Evolutionary conservation across 2,329 filamentous ascomycete species (phyloP).

Genomic region (Sporothrix inflata): DNA sequence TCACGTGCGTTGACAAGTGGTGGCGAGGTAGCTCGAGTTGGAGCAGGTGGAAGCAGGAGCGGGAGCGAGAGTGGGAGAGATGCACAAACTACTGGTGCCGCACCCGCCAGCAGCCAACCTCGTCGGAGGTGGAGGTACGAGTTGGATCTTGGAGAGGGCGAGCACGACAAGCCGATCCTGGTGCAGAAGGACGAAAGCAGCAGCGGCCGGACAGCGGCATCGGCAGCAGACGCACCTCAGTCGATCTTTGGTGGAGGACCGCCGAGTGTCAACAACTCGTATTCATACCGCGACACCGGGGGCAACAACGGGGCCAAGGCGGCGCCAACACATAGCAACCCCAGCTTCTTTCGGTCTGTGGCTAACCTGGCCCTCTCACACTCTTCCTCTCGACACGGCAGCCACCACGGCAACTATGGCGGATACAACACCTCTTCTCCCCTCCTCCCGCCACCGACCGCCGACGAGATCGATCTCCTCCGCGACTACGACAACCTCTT

Average conservation of each 20-base stretch:
- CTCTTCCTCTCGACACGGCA: conserved; percentile 43
- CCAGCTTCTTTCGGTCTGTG: conserved; percentile 82
- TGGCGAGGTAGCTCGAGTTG: conserved; percentile 58
- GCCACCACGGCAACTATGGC: conserved; percentile 44
- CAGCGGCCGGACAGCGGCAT: conserved; percentile 30
- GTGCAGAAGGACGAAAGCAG: conserved; percentile 71
- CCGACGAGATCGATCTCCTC: conserved; percentile 73
- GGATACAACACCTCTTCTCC: conserved; percentile 29
- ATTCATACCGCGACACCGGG: conserved; percentile 48
- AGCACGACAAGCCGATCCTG: conserved; percentile 82
- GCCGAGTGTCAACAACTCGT: conserved; percentile 33
- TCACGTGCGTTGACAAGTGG: conserved; percentile 31
- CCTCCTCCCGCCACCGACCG: conserved; percentile 50
- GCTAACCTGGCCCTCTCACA: conserved; percentile 68
- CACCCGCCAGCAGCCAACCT: conserved; percentile 43
- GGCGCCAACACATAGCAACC: conserved; percentile 39
- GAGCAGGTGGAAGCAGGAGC: conserved; percentile 47
- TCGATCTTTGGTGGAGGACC: conserved; percentile 62
- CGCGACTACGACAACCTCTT: conserved; percentile 96
- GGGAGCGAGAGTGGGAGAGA: conserved; percentile 40
- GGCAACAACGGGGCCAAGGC: conserved; percentile 41
- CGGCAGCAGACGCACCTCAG: conserved; percentile 37
- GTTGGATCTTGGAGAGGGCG: conserved; percentile 72
- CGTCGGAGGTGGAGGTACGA: conserved; percentile 77
- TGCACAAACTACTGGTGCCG: conserved; percentile 31